Conservation (phyloP, 2,329 filamentous ascomycete species). For the Cryphonectria japonica region DNA sequence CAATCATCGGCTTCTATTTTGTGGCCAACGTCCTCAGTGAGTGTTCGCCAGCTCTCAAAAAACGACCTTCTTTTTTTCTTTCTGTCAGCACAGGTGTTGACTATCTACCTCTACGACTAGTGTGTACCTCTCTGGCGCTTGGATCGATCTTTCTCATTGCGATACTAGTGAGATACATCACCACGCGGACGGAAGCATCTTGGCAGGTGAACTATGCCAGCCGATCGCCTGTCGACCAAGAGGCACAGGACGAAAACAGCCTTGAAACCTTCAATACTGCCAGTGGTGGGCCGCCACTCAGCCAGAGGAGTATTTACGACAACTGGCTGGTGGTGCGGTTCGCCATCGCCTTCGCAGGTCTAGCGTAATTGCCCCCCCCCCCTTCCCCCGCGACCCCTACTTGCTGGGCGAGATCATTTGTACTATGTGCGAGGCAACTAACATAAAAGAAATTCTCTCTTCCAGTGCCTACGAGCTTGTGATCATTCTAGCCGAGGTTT, state of each 20-base stretch:
- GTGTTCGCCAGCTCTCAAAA: conserved; percentile 24
- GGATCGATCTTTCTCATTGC: conserved; percentile 43
- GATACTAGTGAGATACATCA: conserved; percentile 47
- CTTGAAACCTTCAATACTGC: conserved; percentile 28
- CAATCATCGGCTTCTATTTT: conserved; percentile 38
- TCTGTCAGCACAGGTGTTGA: background rate
- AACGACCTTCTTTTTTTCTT: too few species aligned
- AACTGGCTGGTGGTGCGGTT: conserved; percentile 50
- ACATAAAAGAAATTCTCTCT: background rate
- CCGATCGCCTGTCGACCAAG: conserved; percentile 11
- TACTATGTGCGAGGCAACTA: background rate
- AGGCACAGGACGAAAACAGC: conserved; percentile 13
- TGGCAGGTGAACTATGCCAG: conserved; percentile 41
- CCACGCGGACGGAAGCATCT: conserved; percentile 39
- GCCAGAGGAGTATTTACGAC: conserved; percentile 45
- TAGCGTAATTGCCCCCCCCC: conserved; percentile 38
- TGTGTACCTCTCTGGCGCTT: conserved; percentile 43
- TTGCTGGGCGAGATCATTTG: background rate
- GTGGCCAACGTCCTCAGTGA: conserved; percentile 44
- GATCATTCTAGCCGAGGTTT: conserved; percentile 44
- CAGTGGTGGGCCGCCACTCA: conserved; percentile 27
- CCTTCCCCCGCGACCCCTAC: too few species aligned
- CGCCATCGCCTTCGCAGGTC: conserved; percentile 46
- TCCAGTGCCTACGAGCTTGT: conserved; percentile 43
- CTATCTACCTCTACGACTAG: conserved; percentile 33